Evolutionary conservation across 176 grass and related monocot genomes (phyloP), one percentile per base, ranked within the genome.

Genomic region (Musa troglodytarum): DNA sequence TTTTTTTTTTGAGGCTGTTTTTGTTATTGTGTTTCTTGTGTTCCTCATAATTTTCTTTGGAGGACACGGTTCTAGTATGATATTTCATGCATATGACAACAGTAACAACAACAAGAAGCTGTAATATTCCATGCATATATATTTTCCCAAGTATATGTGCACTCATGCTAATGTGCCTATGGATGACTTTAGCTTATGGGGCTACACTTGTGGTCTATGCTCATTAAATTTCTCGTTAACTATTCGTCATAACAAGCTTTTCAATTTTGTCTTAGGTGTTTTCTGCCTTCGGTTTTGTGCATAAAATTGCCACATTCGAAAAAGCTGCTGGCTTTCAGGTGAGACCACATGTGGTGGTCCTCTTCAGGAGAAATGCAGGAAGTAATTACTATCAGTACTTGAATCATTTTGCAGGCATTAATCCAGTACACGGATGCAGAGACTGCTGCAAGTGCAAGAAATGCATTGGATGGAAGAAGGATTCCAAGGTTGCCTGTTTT

Each of bases 271-370:
- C 49, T 16, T 43, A 99, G 95, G 95, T 99, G 72, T 99, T 99
- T 76, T 99, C 95, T 25, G 95, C 95, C 67, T 99, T 89, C 79
- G 95, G 95, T 3, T 99, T 89, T 77, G 95, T 99, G 74, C 95
- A 94, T 86, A 99, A 99, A 80, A 91, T 99, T 82, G 95, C 95
- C 58, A 99, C 95, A 22, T 99, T 99, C 72, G 90, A 98, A 86
- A 98, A 98, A 79, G 89, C 95, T 76, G 94, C 94, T 85, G 94
- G 95, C 68, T 98, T 98, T 84, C 90, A 94, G 88, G 90, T 96
- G 81, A 79, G 16, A 65, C 21, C 8, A 14, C 49, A 43, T 43
- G 34, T 43, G 22, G 28, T 16, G 12, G 23, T 21, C 1, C 49
- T 74, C 1, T 65, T 76, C 52, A 28, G 50, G n/a, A 50, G 4